Evolutionary conservation across 2,329 filamentous ascomycete genomes (phyloP).

Genomic region (Teratosphaeria epicoccoides): DNA sequence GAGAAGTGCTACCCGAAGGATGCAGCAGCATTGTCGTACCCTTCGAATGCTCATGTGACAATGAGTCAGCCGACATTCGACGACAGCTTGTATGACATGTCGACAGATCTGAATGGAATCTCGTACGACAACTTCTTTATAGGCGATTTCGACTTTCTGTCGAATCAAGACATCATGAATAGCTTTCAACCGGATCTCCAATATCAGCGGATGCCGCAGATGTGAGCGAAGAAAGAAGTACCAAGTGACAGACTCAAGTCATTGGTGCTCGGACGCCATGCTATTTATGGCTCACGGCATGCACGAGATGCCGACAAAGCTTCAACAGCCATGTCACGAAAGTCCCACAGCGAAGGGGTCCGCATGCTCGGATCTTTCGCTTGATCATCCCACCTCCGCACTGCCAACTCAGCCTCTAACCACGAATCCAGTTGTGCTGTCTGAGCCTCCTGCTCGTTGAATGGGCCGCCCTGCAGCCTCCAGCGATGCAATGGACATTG

Average conservation of each 20-base stretch:
- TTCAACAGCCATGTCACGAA: constrained; percentile 8
- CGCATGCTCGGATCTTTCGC: constrained; percentile 23
- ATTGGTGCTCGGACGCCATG: not conserved
- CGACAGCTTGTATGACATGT: constrained; percentile 19
- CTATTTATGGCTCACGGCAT: not conserved
- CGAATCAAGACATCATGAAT: constrained; percentile 16
- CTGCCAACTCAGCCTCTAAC: constrained; percentile 26
- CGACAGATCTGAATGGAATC: constrained; percentile 13
- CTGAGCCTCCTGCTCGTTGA: constrained; percentile 22
- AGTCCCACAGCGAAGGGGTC: constrained; percentile 10
- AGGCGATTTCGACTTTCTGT: constrained; percentile 23
- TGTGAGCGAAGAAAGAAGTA: constrained; percentile 1
- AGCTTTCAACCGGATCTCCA: constrained; percentile 17
- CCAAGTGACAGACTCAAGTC: too few species aligned
- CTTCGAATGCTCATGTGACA: constrained; percentile 19
- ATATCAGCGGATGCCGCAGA: constrained; percentile 11
- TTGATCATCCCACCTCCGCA: constrained; percentile 30
- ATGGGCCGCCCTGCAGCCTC: constrained; percentile 23
- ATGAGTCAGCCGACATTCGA: constrained; percentile 21
- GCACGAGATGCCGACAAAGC: constrained; percentile 1
- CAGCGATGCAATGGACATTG: not conserved
- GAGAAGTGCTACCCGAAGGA: constrained; percentile 12
- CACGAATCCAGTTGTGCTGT: constrained; percentile 25
- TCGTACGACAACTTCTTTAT: constrained; percentile 22
- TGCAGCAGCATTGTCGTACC: constrained; percentile 9